Evolutionary conservation across 306 rosid genomes (phyloP).

Genomic region (Cucumis cinereus): DNA sequence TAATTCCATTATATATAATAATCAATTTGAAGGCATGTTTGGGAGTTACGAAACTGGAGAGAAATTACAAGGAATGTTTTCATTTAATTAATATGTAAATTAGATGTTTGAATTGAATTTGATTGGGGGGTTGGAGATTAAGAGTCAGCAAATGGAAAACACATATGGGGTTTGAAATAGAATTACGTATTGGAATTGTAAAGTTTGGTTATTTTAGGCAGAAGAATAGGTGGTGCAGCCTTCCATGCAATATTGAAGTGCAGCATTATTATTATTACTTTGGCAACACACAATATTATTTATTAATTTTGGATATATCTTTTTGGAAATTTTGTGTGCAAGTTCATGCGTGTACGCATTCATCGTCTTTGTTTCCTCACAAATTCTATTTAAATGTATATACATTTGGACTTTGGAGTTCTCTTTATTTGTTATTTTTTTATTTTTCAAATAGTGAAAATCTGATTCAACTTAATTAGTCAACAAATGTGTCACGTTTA

Average conservation of each 20-base stretch:
- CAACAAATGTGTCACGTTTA: no score
- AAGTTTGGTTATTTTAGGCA: conserved; percentile 14
- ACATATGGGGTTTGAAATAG: background rate
- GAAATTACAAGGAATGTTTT: background rate
- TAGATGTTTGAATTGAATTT: background rate
- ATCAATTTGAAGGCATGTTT: background rate
- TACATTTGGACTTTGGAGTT: background rate
- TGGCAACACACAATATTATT: background rate
- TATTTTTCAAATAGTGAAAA: no score
- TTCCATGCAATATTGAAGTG: background rate
- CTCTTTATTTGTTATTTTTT: no score
- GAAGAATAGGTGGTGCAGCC: background rate
- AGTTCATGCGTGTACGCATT: conserved; percentile 4
- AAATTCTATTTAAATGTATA: background rate
- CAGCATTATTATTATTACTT: background rate
- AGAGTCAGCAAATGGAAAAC: background rate
- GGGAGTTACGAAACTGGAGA: background rate
- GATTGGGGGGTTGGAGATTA: background rate
- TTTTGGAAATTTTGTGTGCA: background rate
- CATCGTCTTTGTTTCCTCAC: background rate
- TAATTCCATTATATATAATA: background rate
- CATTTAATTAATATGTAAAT: background rate
- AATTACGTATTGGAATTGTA: conserved; percentile 12
- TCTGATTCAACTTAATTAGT: no score
- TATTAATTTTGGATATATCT: background rate